Percentiles rank a stretch among this genome's conserved stretches.
phyloP scores from a whole-genome alignment of 805 yeast genomes.

The Yarrowia keelungensis region DNA sequence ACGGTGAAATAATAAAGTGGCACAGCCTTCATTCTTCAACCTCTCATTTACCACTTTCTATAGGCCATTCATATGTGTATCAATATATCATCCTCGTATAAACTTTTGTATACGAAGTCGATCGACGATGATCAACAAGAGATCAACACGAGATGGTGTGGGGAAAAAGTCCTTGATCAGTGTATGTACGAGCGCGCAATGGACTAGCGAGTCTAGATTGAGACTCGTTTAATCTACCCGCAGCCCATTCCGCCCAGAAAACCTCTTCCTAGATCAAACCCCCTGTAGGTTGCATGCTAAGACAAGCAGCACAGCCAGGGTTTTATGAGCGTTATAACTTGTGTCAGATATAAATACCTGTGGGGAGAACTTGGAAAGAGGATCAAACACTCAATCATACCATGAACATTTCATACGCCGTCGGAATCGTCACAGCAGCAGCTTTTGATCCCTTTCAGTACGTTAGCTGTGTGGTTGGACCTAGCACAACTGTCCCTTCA shows the following conservation, averaged over 20 bases:
- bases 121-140: conserved; percentile 13
- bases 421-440: conserved; percentile 26
- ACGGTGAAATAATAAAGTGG: too few relatives aligned
- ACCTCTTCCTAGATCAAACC: background rate
- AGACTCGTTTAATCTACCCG: background rate
- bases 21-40: too few relatives aligned
- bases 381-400: background rate
- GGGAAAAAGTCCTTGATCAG: background rate
- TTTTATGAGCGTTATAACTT: background rate
- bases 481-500: background rate
- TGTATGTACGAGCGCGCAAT: background rate
- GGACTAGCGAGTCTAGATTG: background rate
- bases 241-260: too few relatives aligned
- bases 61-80: too few relatives aligned
- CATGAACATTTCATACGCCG: conserved; percentile 13
- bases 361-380: too few relatives aligned
- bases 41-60: background rate
- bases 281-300: conserved; percentile 28
- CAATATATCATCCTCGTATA: background rate
- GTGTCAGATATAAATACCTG: background rate
- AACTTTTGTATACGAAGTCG: conserved; percentile 21
- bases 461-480: conserved; percentile 11
- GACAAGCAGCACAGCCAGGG: conserved; percentile 28
- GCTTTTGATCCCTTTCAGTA: conserved; percentile 24
- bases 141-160: conserved; percentile 13